These are phyloP conservation scores for Clonostachys chloroleuca DNA, from an alignment of 2,329 filamentous ascomycete genomes.

Conservation along the genomic window DNA sequence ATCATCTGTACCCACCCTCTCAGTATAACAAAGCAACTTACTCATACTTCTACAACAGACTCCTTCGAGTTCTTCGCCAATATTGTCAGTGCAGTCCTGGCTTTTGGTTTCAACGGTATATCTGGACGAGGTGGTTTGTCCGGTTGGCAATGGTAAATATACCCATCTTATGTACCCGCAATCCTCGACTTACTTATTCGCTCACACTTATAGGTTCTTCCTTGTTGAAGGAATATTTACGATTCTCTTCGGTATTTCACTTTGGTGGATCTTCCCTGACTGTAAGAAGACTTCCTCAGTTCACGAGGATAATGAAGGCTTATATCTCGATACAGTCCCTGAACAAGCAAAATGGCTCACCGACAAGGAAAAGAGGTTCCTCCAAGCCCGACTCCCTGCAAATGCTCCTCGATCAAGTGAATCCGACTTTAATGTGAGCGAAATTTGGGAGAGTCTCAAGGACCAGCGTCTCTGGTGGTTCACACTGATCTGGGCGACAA, in stretches of 20 bases:
- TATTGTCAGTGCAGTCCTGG: not conserved
- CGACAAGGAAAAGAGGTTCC: not conserved
- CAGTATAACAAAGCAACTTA: not conserved
- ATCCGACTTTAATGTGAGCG: not conserved
- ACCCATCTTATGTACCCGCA: too few relatives aligned
- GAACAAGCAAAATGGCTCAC: not conserved
- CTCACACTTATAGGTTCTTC: not conserved
- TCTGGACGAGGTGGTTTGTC: not conserved
- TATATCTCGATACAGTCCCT: not conserved
- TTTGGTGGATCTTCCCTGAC: not conserved
- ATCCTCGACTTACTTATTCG: too few relatives aligned
- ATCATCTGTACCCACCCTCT: not conserved
- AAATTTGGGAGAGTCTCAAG: not conserved
- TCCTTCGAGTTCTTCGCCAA: not conserved
- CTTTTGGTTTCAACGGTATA: not conserved
- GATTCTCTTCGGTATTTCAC: not conserved
- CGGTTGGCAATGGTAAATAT: not conserved
- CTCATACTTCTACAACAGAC: not conserved
- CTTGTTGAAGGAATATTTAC: not conserved
- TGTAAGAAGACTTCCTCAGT: not conserved
- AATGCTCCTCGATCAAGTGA: not conserved
- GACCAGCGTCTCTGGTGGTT: not conserved
- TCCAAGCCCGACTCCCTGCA: not conserved
- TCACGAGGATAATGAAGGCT: not conserved
- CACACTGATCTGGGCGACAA: not conserved